Base-by-base conservation (phyloP, 2,329 filamentous ascomycete genomes). In the Plectosphaerella cucumerina region DNA sequence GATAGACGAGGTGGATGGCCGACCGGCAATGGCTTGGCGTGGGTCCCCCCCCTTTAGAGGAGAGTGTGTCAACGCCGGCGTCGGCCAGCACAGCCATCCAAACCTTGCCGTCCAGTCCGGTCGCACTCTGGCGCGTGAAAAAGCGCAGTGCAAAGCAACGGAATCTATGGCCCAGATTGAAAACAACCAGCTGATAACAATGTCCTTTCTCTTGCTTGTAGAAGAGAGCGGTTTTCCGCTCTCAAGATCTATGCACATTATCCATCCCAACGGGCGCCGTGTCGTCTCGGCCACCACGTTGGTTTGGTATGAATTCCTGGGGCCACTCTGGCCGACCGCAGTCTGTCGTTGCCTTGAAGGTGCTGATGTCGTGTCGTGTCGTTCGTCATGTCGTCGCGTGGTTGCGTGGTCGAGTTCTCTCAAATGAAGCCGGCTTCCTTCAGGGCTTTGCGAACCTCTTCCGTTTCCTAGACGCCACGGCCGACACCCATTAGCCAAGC, bases 191-290 rank as follows among this genome's bases (percentile, higher is more conserved):
- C 26, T 31, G 26, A 31, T 31, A 31, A 18, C 17, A 42, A 53
- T 53, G 55, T 53, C 21, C 50, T 33, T 53, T 69, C 65, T 72
- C 69, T 72, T 70, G 70, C 68, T 66, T 48, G 64, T 64, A 58
- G 59, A 60, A 67, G 64, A 72, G 65, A 64, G 65, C 69, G 65
- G 67, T 74, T 67, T 64, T 70, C 68, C 66, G 70, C 65, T 66
- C 64, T 70, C 68, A 73, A 74, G 73, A 72, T 69, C 67, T 71
- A 69, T 66, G 68, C 63, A 68, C 54, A 59, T 65, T 61, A 31
- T 31, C 26, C 26, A 31, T 62, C 63, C 58, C 62, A 51, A 50
- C 41, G 37, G 44, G 33, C 12, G 47, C 52, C 54, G 41, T 33
- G 50, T 39, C 51, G 41, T 47, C 49, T 44, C 17, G 42, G 47